A percentile compares a stretch with the other conserved stretches of the same genome.
phyloP scores from a whole-genome alignment of 1,139 yeast species.

The Yamadazyma blattariae region DNA sequence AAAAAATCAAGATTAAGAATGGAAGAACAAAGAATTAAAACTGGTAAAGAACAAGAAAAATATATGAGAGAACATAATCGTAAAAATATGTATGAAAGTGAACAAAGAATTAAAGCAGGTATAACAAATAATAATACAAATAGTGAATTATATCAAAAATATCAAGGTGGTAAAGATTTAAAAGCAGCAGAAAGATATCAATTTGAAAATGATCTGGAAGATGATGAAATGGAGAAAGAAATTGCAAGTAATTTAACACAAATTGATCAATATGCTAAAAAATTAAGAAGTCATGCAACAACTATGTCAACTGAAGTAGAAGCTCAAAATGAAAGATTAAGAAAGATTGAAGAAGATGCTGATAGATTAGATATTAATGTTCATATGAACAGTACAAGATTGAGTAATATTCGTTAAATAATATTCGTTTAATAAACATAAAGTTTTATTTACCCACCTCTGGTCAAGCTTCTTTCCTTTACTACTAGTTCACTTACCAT shows the following conservation, averaged over 20 bases:
- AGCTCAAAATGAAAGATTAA: constrained; percentile 47
- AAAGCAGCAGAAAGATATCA: constrained; percentile 49
- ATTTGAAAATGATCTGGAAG: constrained; percentile 55
- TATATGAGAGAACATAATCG: constrained; percentile 43
- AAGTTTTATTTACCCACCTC: not conserved
- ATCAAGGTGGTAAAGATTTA: constrained; percentile 48
- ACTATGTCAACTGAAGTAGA: constrained; percentile 50
- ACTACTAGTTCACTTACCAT: too few species aligned
- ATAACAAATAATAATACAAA: constrained; percentile 36
- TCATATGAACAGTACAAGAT: constrained; percentile 46
- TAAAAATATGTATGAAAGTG: constrained; percentile 44
- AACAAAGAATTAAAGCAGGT: constrained; percentile 44
- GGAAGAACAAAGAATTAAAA: constrained; percentile 68
- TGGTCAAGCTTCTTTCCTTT: too few species aligned
- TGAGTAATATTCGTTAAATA: constrained; percentile 37
- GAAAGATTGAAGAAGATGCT: constrained; percentile 54
- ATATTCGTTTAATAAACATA: too few species aligned
- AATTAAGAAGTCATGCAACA: constrained; percentile 42
- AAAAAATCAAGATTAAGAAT: constrained; percentile 73
- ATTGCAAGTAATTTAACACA: constrained; percentile 53
- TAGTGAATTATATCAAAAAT: constrained; percentile 44
- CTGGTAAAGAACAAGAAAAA: constrained; percentile 64
- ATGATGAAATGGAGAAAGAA: constrained; percentile 59
- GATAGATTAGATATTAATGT: constrained; percentile 55
- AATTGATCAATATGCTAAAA: constrained; percentile 44